These are phyloP conservation scores for Sutorius australiensis DNA, from an alignment of 768 basidiomycete genomes.

Conservation along the genomic window DNA sequence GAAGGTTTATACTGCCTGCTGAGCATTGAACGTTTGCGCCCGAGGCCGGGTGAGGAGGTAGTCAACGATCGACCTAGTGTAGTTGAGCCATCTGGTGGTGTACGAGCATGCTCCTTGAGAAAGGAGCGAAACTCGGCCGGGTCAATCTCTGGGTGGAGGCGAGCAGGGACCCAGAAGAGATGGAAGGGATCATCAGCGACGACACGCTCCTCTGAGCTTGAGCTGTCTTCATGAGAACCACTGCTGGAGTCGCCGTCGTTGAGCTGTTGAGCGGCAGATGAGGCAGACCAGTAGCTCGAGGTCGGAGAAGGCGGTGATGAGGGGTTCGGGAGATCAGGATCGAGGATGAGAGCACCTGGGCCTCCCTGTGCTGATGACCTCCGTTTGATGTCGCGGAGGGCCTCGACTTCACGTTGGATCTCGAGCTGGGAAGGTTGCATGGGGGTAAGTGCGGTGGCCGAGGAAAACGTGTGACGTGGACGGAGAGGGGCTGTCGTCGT, in stretches of 20 bases:
- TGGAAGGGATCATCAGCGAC: constrained; percentile 78
- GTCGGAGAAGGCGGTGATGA: constrained; percentile 59
- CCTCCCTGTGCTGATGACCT: constrained; percentile 72
- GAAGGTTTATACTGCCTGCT: constrained; percentile 88
- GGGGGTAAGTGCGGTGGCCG: not conserved
- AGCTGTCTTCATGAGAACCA: constrained; percentile 39
- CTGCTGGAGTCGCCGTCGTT: constrained; percentile 45
- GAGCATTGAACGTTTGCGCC: constrained; percentile 89
- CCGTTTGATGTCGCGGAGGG: constrained; percentile 76
- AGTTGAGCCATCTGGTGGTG: constrained; percentile 48
- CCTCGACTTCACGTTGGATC: constrained; percentile 84
- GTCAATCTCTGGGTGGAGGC: constrained; percentile 95
- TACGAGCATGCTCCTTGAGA: constrained; percentile 85
- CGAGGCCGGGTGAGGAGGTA: constrained; percentile 47
- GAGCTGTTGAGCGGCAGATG: constrained; percentile 31
- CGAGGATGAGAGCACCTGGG: constrained; percentile 79
- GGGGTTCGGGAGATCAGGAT: constrained; percentile 86
- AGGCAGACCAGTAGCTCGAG: constrained; percentile 46
- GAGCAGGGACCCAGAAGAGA: constrained; percentile 98
- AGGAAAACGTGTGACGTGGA: constrained; percentile 13
- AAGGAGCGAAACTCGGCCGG: constrained; percentile 95
- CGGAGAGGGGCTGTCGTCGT: constrained; percentile 5
- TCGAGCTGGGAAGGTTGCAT: constrained; percentile 82
- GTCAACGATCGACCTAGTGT: constrained; percentile 43
- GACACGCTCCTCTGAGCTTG: constrained; percentile 33